Evolutionary conservation across 495 filamentous ascomycete genomes (phyloP).

Genomic region (Cairneyella variabilis): DNA sequence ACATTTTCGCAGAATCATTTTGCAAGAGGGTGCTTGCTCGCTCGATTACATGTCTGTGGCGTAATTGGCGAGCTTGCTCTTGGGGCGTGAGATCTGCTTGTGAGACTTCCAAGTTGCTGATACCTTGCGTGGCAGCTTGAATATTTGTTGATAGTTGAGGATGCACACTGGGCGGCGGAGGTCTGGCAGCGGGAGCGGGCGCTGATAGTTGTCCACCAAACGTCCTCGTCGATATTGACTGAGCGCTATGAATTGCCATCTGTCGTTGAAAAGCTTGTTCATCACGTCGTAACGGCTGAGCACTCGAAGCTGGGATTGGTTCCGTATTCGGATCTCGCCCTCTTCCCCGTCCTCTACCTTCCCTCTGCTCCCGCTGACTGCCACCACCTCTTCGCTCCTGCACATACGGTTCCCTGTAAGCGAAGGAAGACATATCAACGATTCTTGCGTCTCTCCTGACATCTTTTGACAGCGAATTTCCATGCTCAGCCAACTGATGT

Average conservation of each 20-base stretch:
- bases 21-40: slow-evolving; percentile 75
- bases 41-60: slow-evolving; percentile 77
- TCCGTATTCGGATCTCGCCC: slow-evolving; percentile 67
- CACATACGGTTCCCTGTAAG: slow-evolving; percentile 66
- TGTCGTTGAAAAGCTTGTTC: slow-evolving; percentile 91
- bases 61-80: slow-evolving; percentile 74
- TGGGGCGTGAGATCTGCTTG: slow-evolving; percentile 51
- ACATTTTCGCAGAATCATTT: slow-evolving; percentile 67
- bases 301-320: slow-evolving; percentile 69
- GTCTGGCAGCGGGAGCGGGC: slow-evolving; percentile 25
- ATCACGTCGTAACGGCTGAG: slow-evolving; percentile 78
- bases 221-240: slow-evolving; percentile 68
- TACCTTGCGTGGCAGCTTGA: slow-evolving; percentile 21
- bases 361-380: slow-evolving; percentile 32
- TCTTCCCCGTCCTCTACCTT: slow-evolving; percentile 45
- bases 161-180: slow-evolving; percentile 11
- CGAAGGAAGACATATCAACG: slow-evolving; percentile 84
- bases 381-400: slow-evolving; percentile 58
- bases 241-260: slow-evolving; percentile 83
- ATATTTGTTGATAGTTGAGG: slow-evolving; percentile 19
- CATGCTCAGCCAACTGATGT: slow-evolving; percentile 75
- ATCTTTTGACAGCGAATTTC: slow-evolving; percentile 75
- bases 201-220: slow-evolving; percentile 78
- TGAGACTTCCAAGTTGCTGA: slow-evolving; percentile 30
- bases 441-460: slow-evolving; percentile 76